phyloP scores from a whole-genome alignment of 352 stramenopile genomes.

The Pythium rhizo-oryzae region DNA sequence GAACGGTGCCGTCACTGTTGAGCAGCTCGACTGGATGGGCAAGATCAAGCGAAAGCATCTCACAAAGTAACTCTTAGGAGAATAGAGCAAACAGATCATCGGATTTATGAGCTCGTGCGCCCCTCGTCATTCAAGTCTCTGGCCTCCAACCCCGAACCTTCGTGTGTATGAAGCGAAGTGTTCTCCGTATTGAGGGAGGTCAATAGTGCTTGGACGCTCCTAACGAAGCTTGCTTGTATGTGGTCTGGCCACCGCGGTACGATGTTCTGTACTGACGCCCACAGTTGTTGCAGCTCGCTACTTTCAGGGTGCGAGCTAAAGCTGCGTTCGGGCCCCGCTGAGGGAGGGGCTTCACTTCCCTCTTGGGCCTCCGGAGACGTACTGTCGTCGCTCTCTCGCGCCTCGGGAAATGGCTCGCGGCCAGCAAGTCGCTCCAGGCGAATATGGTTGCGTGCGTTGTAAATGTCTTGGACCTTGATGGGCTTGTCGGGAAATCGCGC shows the following conservation, averaged over 20 bases:
- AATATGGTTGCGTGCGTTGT: constrained; percentile 55
- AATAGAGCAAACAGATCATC: not conserved
- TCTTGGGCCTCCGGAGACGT: no score
- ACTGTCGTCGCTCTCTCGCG: not conserved
- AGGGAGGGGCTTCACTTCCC: no score
- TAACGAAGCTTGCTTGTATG: not conserved
- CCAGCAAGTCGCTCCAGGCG: constrained; percentile 40
- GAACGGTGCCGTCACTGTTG: constrained; percentile 28
- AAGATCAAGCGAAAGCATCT: constrained; percentile 81
- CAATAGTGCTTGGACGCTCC: not conserved
- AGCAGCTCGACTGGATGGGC: constrained; percentile 80
- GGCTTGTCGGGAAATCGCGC: constrained; percentile 42
- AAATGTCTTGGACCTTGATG: constrained; percentile 58
- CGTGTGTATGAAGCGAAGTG: no score
- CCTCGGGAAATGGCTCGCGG: constrained; percentile 33
- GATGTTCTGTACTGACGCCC: not conserved
- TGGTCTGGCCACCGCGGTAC: not conserved
- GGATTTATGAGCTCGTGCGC: no score
- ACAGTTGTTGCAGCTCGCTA: not conserved
- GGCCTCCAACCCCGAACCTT: no score
- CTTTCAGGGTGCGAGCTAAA: not conserved
- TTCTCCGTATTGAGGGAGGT: no score
- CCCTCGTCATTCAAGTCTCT: no score
- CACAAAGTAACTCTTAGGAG: constrained; percentile 4
- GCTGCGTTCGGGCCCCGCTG: no score